These are phyloP conservation scores for Cucurbita maxima DNA, from an alignment of 306 rosid species.

Conservation along the genomic window DNA sequence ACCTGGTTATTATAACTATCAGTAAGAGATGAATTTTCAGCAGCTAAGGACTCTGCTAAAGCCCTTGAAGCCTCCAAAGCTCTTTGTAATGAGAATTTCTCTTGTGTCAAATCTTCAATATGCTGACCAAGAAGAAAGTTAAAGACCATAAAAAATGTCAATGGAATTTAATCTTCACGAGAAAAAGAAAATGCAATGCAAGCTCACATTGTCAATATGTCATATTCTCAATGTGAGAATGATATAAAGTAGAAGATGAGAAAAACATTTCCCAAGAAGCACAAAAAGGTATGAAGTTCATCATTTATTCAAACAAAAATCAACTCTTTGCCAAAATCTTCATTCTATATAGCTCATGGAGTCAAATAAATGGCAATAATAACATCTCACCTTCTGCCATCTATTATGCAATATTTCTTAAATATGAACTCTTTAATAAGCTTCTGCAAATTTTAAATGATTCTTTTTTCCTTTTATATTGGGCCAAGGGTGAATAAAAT, in stretches of 20 bases:
- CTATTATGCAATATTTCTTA: not conserved
- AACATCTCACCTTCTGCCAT: not conserved
- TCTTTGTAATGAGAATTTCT: conserved; percentile 81
- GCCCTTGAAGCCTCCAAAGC: conserved; percentile 70
- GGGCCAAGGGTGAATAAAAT: not conserved
- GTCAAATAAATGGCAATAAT: not conserved
- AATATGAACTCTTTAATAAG: not conserved
- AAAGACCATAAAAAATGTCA: not conserved
- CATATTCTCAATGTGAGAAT: not conserved
- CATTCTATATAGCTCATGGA: not conserved
- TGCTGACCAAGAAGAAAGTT: conserved; percentile 37
- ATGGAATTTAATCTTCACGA: not conserved
- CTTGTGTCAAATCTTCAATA: conserved; percentile 93
- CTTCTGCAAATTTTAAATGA: not conserved
- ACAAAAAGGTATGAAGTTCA: not conserved
- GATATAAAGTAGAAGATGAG: not conserved
- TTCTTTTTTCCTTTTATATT: not conserved
- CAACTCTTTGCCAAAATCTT: not conserved
- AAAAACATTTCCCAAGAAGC: not conserved
- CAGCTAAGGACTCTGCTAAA: conserved; percentile 74
- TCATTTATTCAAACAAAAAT: not conserved
- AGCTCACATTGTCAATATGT: not conserved
- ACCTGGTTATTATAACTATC: conserved; percentile 94
- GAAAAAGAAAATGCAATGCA: not conserved
- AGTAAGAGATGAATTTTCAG: conserved; percentile 91